These are phyloP conservation scores for Elsinoe ampelina DNA, from an alignment of 2,329 filamentous ascomycete species.

Conservation along the genomic window DNA sequence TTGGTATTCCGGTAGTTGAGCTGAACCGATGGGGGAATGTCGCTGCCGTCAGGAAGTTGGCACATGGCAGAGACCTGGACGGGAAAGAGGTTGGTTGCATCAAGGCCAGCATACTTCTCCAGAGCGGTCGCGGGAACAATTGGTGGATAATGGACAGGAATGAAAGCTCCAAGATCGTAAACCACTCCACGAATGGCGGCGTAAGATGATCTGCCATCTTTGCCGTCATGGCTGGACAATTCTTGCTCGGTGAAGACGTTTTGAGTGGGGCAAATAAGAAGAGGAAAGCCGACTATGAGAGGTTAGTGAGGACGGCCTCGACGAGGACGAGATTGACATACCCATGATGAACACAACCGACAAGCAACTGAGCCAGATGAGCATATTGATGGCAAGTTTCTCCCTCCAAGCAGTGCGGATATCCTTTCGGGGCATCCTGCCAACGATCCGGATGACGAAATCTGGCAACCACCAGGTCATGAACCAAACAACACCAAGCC, in stretches of 20 bases:
- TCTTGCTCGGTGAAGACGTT: conserved; percentile 75
- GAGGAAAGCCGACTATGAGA: conserved; percentile 60
- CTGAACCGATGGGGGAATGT: conserved; percentile 62
- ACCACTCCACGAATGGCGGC: conserved; percentile 81
- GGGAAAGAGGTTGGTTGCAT: conserved; percentile 84
- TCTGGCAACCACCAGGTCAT: conserved; percentile 86
- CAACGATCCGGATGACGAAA: conserved; percentile 64
- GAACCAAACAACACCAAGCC: conserved; percentile 74
- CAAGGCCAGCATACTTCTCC: conserved; percentile 73
- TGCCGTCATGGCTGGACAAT: conserved; percentile 63
- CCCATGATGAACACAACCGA: conserved; percentile 76
- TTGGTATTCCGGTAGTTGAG: conserved; percentile 78
- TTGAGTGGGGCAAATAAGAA: conserved; percentile 82
- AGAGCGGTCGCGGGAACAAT: conserved; percentile 54
- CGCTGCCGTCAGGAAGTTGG: conserved; percentile 60
- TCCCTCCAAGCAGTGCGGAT: conserved; percentile 90
- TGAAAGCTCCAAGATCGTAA: conserved; percentile 68
- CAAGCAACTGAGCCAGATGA: conserved; percentile 83
- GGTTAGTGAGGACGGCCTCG: conserved; percentile 17
- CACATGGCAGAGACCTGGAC: conserved; percentile 91
- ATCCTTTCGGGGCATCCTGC: conserved; percentile 85
- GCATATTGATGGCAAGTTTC: conserved; percentile 93
- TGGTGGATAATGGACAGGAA: conserved; percentile 67
- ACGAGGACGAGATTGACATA: conserved; percentile 16
- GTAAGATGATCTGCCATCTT: conserved; percentile 55